Evolutionary conservation across 2,329 filamentous ascomycete species (phyloP).

Genomic region (Davidsoniella eucalypti): DNA sequence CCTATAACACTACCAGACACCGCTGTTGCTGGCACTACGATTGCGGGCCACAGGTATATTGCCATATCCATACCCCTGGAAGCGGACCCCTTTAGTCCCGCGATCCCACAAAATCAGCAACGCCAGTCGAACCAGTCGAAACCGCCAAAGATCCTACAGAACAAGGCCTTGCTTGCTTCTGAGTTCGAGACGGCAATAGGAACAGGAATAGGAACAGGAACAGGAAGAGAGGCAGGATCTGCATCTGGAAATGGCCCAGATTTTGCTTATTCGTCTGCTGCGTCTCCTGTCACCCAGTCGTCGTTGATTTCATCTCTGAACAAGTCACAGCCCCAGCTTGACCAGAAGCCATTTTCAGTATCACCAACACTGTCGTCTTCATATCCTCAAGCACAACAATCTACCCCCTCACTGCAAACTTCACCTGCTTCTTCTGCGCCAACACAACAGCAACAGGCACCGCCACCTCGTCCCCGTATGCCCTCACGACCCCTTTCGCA

Average conservation of each 20-base stretch:
- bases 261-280: too few relatives aligned
- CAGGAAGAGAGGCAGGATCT: too few relatives aligned
- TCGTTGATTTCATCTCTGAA: too few relatives aligned
- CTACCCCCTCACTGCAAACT: not conserved
- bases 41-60: conserved; percentile 38
- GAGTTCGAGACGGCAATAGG: not conserved
- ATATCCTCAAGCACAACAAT: not conserved
- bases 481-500: conserved; percentile 1
- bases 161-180: not conserved
- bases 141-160: not conserved
- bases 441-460: not conserved
- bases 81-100: conserved; percentile 26
- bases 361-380: not conserved
- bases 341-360: not conserved
- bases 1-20: conserved; percentile 34
- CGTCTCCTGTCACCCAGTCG: too few relatives aligned
- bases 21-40: conserved; percentile 37
- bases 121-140: not conserved
- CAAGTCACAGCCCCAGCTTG: not conserved
- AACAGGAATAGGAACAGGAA: not conserved
- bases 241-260: too few relatives aligned
- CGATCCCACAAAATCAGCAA: conserved; percentile 2
- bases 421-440: not conserved
- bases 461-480: conserved; percentile 5
- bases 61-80: conserved; percentile 43